phyloP scores from a whole-genome alignment of 805 yeast genomes.

The Wickerhamiella vanderwaltii region DNA sequence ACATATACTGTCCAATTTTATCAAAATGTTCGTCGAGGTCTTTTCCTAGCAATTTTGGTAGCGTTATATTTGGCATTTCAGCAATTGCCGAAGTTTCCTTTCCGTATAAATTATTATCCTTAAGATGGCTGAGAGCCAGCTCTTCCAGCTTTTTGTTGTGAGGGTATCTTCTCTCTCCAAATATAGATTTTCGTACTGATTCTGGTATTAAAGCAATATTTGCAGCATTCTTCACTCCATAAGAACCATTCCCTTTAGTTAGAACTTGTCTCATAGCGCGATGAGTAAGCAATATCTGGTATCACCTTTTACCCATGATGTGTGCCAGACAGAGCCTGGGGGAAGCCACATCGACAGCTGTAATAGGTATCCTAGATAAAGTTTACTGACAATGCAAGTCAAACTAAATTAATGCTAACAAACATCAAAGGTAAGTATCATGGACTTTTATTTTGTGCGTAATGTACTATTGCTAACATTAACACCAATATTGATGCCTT shows the following conservation, averaged over 20 bases:
- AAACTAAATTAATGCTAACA: too few species aligned
- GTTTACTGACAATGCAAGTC: too few species aligned
- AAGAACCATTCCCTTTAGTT: background rate
- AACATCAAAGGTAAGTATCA: too few species aligned
- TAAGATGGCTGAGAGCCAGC: slow-evolving; percentile 16
- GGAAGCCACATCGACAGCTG: too few species aligned
- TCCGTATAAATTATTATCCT: slow-evolving; percentile 13
- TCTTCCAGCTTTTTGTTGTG: slow-evolving; percentile 1
- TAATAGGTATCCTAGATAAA: too few species aligned
- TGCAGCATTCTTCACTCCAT: slow-evolving; percentile 7
- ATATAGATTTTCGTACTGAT: slow-evolving; percentile 13
- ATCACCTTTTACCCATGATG: too few species aligned
- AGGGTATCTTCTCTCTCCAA: slow-evolving; percentile 14
- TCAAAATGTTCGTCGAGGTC: slow-evolving; percentile 78
- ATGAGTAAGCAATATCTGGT: background rate
- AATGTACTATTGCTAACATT: too few species aligned
- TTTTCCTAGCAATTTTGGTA: slow-evolving; percentile 66
- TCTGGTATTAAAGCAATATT: slow-evolving; percentile 11
- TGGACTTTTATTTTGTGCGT: too few species aligned
- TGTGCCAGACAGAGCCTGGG: too few species aligned
- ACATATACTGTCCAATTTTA: slow-evolving; percentile 42
- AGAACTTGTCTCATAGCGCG: background rate
- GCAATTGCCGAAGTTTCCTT: slow-evolving; percentile 15
- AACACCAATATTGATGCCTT: too few species aligned
- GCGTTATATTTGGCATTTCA: slow-evolving; percentile 19